Evolutionary conservation across 306 rosid genomes (phyloP).

Genomic region (Medicago arabica): DNA sequence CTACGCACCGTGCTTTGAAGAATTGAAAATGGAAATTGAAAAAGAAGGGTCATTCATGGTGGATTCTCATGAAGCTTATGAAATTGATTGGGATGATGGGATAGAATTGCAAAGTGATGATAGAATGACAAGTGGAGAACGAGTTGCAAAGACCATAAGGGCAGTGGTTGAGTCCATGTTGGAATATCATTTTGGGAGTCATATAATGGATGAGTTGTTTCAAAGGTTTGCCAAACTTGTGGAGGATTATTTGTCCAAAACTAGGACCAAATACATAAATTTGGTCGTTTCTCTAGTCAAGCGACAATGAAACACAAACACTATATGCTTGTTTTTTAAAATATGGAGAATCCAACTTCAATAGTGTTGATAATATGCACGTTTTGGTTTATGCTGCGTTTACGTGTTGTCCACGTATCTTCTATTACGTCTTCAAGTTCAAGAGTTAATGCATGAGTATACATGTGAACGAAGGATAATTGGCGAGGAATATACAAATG

Average conservation of each 20-base stretch:
- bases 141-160: conserved; percentile 48
- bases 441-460: no score
- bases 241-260: conserved; percentile 49
- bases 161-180: conserved; percentile 84
- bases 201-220: conserved; percentile 64
- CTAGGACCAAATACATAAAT: conserved; percentile 53
- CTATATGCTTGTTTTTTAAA: neutral
- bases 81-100: conserved; percentile 67
- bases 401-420: no score
- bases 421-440: no score
- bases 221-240: conserved; percentile 44
- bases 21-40: conserved; percentile 51
- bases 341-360: neutral
- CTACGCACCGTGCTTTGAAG: conserved; percentile 71
- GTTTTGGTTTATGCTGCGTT: no score
- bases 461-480: no score
- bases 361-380: no score
- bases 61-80: conserved; percentile 47
- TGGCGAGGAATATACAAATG: no score
- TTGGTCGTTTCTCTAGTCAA: conserved; percentile 61
- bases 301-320: neutral
- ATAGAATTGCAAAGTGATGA: neutral
- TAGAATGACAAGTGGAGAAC: conserved; percentile 28
- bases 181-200: conserved; percentile 62
- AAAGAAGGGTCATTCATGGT: conserved; percentile 71